Evolutionary conservation across 345 rosid species (phyloP), one percentile per base, ranked within the genome.

Genomic region (Turritis glabra): DNA sequence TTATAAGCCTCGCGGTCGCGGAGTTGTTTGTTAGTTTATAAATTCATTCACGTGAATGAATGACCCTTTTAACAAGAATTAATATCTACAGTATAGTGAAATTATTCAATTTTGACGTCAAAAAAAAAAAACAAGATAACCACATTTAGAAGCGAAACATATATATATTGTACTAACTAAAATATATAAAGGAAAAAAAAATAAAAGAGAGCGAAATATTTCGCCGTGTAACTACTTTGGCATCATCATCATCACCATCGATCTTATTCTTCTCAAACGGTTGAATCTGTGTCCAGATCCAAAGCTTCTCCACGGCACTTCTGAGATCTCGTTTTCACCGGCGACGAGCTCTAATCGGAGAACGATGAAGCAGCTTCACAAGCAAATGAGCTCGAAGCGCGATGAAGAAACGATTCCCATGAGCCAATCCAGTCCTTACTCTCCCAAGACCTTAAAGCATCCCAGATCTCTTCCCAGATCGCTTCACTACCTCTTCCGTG

Each of bases 391-490:
- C 84, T 67, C 67, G 5, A 90, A 82, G 73, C 85, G 90, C 22
- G 97, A 89, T 51, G 98, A 90, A 27, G 96, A 88, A 9, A 89
- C 87, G 50, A 76, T 69, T 41, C 82, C 86, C 8, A 54, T 58
- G 25, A 69, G 84, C 63, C 86, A 80, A 47, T 57, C 85, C 2
- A 65, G 83, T 27, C 77, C 88, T 3, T 89, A 89, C 89, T 86
- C 90, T 2, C 89, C 97, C 15, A 90, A 88, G 54, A 32, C 89
- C 29, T 75, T 83, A 18, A 93, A 90, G 63, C 90, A 90, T 57
- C 80, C 85, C 63, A 80, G 90, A 84, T 85, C 98, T 62, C 90
- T 89, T n/a, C 93, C 96, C 18, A 81, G 99, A 84, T 95, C 99
- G 76, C 80, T 91, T 79, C 76, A 86, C 67, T 95, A 95, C 80